Evolutionary conservation across 2,329 filamentous ascomycete species (phyloP).

Genomic region (Claviceps africana): DNA sequence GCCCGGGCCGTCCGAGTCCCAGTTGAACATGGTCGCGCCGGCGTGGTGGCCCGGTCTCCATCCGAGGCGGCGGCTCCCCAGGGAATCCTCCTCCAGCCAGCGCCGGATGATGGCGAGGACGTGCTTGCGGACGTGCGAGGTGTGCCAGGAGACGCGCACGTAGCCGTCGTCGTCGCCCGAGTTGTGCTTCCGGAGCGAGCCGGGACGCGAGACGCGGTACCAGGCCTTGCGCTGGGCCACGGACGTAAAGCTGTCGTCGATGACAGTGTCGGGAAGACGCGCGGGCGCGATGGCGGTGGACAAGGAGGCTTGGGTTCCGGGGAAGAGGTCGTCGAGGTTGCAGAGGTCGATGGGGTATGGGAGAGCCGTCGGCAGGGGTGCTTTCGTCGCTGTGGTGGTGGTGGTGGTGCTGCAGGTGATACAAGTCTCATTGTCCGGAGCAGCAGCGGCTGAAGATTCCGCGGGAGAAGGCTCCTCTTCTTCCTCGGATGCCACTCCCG

Average conservation of each 20-base stretch:
- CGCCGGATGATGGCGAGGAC: slow-evolving; percentile 45
- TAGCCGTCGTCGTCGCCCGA: slow-evolving; percentile 46
- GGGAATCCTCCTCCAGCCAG: slow-evolving; percentile 54
- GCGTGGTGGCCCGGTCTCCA: slow-evolving; percentile 22
- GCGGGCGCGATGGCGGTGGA: slow-evolving; percentile 14
- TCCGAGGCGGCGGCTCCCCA: slow-evolving; percentile 33
- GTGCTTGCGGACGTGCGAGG: slow-evolving; percentile 38
- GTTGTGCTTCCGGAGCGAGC: slow-evolving; percentile 43
- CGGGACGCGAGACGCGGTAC: slow-evolving; percentile 49
- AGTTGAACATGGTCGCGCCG: slow-evolving; percentile 43
- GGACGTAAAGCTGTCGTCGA: slow-evolving; percentile 37
- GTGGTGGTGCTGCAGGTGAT: neutral
- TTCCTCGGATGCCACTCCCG: neutral
- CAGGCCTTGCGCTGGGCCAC: slow-evolving; percentile 48
- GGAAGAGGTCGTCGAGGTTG: slow-evolving; percentile 21
- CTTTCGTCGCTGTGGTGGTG: neutral
- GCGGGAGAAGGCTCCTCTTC: neutral
- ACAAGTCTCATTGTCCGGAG: neutral
- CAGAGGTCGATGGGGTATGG: slow-evolving; percentile 20
- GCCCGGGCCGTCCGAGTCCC: slow-evolving; percentile 39
- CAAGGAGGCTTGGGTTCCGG: slow-evolving; percentile 10
- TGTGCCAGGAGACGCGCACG: slow-evolving; percentile 40
- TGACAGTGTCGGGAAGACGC: slow-evolving; percentile 29
- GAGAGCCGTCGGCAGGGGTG: slow-evolving; percentile 6
- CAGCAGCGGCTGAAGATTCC: neutral